Conservation (phyloP, 2,329 filamentous ascomycete genomes). For the Venturia asperata region DNA sequence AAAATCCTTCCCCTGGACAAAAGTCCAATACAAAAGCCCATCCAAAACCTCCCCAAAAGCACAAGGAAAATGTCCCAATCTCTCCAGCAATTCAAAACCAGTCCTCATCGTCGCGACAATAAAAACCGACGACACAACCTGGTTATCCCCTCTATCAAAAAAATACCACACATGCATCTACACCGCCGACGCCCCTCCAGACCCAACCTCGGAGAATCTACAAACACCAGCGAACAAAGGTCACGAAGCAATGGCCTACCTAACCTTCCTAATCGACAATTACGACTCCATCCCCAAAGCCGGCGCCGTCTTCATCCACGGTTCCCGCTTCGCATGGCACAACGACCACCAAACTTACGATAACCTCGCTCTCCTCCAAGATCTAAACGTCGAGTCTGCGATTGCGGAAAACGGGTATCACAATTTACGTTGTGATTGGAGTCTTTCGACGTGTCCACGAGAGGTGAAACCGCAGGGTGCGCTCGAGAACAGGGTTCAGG, state of each 20-base stretch:
- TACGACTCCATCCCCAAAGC: constrained; percentile 35
- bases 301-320: constrained; percentile 40
- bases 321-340: constrained; percentile 36
- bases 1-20: constrained; percentile 37
- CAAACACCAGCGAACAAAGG: constrained; percentile 41
- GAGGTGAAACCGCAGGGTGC: constrained; percentile 9
- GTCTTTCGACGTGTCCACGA: constrained; percentile 28
- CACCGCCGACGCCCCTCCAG: constrained; percentile 33
- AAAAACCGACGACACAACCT: constrained; percentile 36
- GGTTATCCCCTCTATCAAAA: constrained; percentile 35
- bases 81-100: constrained; percentile 35
- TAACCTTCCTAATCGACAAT: constrained; percentile 44
- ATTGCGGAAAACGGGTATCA: constrained; percentile 38
- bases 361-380: constrained; percentile 35
- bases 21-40: constrained; percentile 37
- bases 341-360: constrained; percentile 40
- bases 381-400: constrained; percentile 36
- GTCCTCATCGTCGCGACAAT: constrained; percentile 40
- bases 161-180: constrained; percentile 44
- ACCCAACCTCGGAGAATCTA: constrained; percentile 27
- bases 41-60: constrained; percentile 27
- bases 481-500: constrained; percentile 31
- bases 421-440: constrained; percentile 47
- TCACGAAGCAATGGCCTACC: constrained; percentile 43
- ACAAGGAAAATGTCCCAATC: constrained; percentile 39